Conservation (phyloP, 2,329 filamentous ascomycete genomes). For the Botryotinia globosa region DNA sequence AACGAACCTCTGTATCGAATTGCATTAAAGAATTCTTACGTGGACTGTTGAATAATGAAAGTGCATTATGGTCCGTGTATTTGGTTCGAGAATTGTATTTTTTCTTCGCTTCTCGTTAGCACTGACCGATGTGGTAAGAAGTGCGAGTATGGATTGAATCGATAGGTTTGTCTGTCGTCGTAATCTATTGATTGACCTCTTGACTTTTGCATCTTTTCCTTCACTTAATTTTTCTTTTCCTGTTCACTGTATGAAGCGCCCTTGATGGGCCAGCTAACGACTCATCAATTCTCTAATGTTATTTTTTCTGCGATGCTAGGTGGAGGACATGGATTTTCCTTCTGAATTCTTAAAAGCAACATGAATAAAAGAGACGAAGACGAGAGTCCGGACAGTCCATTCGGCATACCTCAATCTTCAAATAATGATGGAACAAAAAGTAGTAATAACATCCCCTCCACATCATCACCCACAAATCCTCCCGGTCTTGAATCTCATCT, state of each 20-base stretch:
- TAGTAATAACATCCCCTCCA: background rate
- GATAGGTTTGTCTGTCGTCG: background rate
- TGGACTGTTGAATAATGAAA: background rate
- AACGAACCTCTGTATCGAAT: background rate
- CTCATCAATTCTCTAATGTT: background rate
- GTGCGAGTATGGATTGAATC: background rate
- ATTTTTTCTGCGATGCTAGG: background rate
- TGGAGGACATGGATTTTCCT: background rate
- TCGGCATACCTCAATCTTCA: background rate
- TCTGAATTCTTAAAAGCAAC: background rate
- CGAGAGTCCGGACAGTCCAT: slow-evolving; percentile 5
- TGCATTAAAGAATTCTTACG: background rate
- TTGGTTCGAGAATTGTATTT: background rate
- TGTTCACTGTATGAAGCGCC: background rate
- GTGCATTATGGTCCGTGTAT: background rate
- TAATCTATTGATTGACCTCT: background rate
- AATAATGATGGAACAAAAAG: background rate
- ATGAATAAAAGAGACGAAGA: background rate
- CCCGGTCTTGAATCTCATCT: background rate
- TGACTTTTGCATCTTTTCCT: background rate
- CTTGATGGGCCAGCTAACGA: slow-evolving; percentile 14
- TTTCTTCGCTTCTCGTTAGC: background rate
- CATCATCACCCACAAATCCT: background rate
- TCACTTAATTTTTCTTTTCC: background rate
- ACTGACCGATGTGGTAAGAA: background rate